A percentile compares a stretch with the other conserved stretches of the same genome.
phyloP scores from a whole-genome alignment of 495 filamentous ascomycete genomes.

The Penicillium verhagenii region DNA sequence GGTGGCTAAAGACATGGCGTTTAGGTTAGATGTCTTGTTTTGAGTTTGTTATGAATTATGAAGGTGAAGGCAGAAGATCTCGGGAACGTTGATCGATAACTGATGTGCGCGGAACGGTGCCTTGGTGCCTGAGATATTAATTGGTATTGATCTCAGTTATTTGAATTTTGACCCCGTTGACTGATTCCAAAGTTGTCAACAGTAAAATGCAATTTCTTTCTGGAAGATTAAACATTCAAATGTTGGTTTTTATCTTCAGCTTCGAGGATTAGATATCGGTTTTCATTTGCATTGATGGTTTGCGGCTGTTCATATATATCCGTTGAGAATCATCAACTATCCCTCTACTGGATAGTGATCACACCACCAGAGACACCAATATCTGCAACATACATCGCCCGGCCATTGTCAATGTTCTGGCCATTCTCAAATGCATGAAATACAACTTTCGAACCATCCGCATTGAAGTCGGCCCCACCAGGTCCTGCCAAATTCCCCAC shows the following conservation, averaged over 20 bases:
- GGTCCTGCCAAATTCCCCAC: conserved; percentile 42
- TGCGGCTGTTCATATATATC: too few species aligned
- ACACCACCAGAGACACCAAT: conserved; percentile 9
- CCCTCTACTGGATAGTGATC: conserved; percentile 5
- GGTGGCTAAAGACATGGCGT: conserved; percentile 11
- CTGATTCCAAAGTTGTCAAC: too few species aligned
- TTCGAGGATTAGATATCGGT: too few species aligned
- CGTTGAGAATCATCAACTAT: too few species aligned
- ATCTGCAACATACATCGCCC: conserved; percentile 20
- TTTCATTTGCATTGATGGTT: too few species aligned
- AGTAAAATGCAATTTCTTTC: too few species aligned
- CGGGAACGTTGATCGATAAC: background rate
- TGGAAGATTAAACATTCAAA: too few species aligned
- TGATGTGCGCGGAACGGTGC: background rate
- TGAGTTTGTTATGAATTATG: background rate
- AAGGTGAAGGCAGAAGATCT: background rate
- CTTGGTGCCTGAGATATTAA: conserved; percentile 9
- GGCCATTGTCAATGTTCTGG: conserved; percentile 14
- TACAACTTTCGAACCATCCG: conserved; percentile 38
- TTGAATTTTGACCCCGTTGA: too few species aligned
- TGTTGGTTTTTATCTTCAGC: too few species aligned
- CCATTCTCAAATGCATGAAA: conserved; percentile 42
- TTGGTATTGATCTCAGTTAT: background rate
- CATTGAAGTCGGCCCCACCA: conserved; percentile 45
- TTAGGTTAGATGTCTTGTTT: background rate